Evolutionary conservation across 805 yeast genomes (phyloP).

Genomic region (Candida adriatica): DNA sequence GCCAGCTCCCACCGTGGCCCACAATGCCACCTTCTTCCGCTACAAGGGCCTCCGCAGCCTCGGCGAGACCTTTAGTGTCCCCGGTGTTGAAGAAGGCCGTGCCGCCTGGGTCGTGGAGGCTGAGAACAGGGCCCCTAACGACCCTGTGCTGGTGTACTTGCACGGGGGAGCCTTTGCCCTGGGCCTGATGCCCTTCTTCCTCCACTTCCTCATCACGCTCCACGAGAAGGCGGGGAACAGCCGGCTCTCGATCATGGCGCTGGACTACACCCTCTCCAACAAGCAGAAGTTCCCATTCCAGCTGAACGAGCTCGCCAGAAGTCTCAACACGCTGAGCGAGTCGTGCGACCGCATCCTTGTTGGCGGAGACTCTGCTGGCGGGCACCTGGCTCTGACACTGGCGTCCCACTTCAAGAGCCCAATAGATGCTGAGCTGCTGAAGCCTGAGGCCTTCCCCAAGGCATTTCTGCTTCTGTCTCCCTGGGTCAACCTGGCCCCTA

Average conservation of each 20-base stretch:
- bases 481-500: slow-evolving; percentile 14
- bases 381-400: slow-evolving; percentile 18
- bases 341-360: slow-evolving; percentile 15
- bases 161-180: slow-evolving; percentile 18
- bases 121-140: slow-evolving; percentile 15
- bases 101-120: slow-evolving; percentile 22
- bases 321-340: slow-evolving; percentile 13
- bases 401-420: slow-evolving; percentile 9
- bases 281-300: slow-evolving; percentile 20
- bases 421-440: slow-evolving; percentile 1
- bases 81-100: slow-evolving; percentile 3
- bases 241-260: slow-evolving; percentile 3
- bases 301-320: slow-evolving; percentile 16
- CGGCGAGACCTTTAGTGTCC: slow-evolving; percentile 5
- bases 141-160: slow-evolving; percentile 13
- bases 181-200: slow-evolving; percentile 7
- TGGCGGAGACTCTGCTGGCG: slow-evolving; percentile 29
- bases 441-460: slow-evolving; percentile 1
- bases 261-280: slow-evolving; percentile 3
- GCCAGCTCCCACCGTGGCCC: slow-evolving; percentile 3
- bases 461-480: slow-evolving; percentile 12
- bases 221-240: slow-evolving; percentile 1
- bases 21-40: slow-evolving; percentile 1
- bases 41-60: slow-evolving; percentile 3
- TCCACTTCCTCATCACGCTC: slow-evolving; percentile 4